Conservation (phyloP, 2,329 filamentous ascomycete species). For the Trichoderma sp. region DNA sequence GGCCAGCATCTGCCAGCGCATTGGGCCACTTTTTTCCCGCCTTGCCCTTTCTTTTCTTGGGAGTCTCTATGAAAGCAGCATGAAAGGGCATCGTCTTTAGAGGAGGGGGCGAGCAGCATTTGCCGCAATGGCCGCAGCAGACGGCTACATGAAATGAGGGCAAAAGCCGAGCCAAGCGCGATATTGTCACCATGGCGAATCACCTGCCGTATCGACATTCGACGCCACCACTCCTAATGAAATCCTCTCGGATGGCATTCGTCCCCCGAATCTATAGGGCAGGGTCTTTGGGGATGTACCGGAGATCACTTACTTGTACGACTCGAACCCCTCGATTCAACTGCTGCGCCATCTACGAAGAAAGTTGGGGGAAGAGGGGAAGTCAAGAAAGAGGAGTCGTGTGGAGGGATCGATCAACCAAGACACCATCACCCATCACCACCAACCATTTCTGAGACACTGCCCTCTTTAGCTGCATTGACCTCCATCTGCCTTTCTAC, state of each 20-base stretch:
- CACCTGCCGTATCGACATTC: background rate
- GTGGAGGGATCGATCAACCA: background rate
- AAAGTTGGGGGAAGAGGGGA: background rate
- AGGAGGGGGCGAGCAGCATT: background rate
- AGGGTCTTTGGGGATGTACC: background rate
- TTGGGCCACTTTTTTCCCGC: conserved; percentile 7
- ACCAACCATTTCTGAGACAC: background rate
- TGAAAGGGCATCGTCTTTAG: conserved; percentile 5
- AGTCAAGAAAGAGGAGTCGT: background rate
- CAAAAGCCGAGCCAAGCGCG: background rate
- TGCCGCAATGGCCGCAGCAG: conserved; percentile 21
- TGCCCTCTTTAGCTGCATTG: conserved; percentile 1
- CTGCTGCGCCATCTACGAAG: background rate
- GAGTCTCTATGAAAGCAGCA: background rate
- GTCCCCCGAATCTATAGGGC: too few species aligned
- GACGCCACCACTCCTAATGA: background rate
- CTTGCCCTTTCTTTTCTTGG: background rate
- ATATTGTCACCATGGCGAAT: conserved; percentile 12
- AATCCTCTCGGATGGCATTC: background rate
- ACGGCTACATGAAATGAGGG: conserved; percentile 15
- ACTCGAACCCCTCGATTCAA: background rate
- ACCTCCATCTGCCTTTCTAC: background rate
- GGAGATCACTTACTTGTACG: background rate
- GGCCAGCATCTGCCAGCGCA: conserved; percentile 21
- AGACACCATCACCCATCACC: background rate